phyloP scores from a whole-genome alignment of 345 rosid species.

The Lumnitzera littorea region DNA sequence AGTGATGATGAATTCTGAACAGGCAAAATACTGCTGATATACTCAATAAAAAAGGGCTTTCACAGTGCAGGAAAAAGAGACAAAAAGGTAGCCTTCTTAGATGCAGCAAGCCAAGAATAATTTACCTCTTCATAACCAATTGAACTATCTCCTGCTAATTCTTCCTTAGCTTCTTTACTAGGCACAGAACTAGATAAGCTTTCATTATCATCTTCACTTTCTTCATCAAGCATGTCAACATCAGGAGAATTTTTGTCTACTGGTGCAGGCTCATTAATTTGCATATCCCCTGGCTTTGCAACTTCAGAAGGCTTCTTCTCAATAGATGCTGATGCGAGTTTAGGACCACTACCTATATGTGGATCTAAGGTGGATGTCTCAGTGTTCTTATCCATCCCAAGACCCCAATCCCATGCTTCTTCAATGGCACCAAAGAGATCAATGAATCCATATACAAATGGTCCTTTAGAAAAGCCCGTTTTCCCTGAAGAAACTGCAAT shows the following conservation, averaged over 20 bases:
- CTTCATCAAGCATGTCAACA: slow-evolving; percentile 47
- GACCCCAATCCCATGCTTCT: slow-evolving; percentile 73
- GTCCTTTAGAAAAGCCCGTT: slow-evolving; percentile 36
- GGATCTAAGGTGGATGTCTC: slow-evolving; percentile 43
- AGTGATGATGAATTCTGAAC: no score
- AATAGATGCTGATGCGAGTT: slow-evolving; percentile 20
- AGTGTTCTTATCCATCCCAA: slow-evolving; percentile 55
- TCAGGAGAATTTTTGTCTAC: slow-evolving; percentile 28
- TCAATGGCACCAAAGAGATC: slow-evolving; percentile 83
- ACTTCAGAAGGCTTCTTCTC: slow-evolving; percentile 35
- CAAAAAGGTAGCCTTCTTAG: no score
- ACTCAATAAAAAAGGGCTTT: no score
- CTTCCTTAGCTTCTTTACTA: slow-evolving; percentile 29
- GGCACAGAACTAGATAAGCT: slow-evolving; percentile 40
- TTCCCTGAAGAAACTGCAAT: slow-evolving; percentile 33
- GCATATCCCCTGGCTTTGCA: slow-evolving; percentile 30
- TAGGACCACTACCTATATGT: slow-evolving; percentile 28
- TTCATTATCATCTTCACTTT: slow-evolving; percentile 43
- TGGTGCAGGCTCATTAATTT: slow-evolving; percentile 34
- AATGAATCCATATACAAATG: slow-evolving; percentile 77
- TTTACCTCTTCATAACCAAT: slow-evolving; percentile 47
- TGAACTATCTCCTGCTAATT: slow-evolving; percentile 22
- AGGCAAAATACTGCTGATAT: no score
- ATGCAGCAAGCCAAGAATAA: no score
- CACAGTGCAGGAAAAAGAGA: no score